Evolutionary conservation across 495 filamentous ascomycete genomes (phyloP).

Genomic region (Aspergillus biplanus): DNA sequence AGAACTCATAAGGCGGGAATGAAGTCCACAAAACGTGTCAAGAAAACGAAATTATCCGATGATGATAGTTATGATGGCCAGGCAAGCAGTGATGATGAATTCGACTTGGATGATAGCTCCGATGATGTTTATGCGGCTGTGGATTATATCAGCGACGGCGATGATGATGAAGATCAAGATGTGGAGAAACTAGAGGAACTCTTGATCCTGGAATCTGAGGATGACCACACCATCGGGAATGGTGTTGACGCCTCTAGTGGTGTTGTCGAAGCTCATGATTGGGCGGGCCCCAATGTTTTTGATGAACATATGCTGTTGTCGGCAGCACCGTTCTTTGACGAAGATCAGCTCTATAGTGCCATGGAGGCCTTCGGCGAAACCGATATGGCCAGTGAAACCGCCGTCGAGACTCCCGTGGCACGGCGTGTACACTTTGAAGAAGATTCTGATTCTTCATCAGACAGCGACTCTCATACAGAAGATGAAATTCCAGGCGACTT

Average conservation of each 20-base stretch:
- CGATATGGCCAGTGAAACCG: slow-evolving; percentile 47
- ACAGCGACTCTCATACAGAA: slow-evolving; percentile 55
- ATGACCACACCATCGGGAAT: slow-evolving; percentile 37
- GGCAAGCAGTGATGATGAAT: slow-evolving; percentile 37
- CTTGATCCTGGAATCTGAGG: slow-evolving; percentile 65
- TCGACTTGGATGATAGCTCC: slow-evolving; percentile 44
- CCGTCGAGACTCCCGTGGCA: slow-evolving; percentile 44
- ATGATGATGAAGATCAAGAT: slow-evolving; percentile 71
- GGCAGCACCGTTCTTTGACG: slow-evolving; percentile 53
- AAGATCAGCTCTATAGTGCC: slow-evolving; percentile 52
- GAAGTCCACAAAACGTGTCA: slow-evolving; percentile 33
- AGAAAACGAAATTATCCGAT: slow-evolving; percentile 58
- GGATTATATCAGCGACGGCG: slow-evolving; percentile 75
- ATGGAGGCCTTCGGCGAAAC: slow-evolving; percentile 52
- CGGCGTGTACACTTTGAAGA: slow-evolving; percentile 57
- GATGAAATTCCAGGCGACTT: slow-evolving; percentile 73
- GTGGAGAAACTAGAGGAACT: slow-evolving; percentile 74
- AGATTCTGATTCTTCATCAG: slow-evolving; percentile 54
- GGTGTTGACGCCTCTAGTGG: slow-evolving; percentile 27
- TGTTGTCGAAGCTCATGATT: slow-evolving; percentile 53
- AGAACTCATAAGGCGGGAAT: slow-evolving; percentile 51
- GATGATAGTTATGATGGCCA: slow-evolving; percentile 69
- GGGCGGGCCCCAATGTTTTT: slow-evolving; percentile 60
- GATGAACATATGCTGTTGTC: slow-evolving; percentile 54
- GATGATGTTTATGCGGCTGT: slow-evolving; percentile 77